Conservation (phyloP, 257 asterid genomes). For the Buddleja alternifolia region DNA sequence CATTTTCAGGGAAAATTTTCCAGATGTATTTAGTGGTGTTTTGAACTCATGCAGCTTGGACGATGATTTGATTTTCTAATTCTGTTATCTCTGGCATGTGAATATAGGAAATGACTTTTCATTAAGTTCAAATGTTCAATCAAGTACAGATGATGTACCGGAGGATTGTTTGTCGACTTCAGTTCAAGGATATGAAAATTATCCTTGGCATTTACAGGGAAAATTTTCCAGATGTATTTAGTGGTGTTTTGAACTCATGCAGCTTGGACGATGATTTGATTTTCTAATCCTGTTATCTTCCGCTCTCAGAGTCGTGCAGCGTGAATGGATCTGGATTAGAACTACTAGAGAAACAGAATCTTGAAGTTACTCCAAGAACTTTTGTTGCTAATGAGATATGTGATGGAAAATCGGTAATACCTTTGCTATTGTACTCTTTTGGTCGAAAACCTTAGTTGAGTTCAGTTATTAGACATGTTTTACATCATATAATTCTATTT, state of each 20-base stretch:
- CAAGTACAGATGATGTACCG: slow-evolving; percentile 7
- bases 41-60: slow-evolving; percentile 21
- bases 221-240: background rate
- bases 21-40: slow-evolving; percentile 5
- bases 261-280: slow-evolving; percentile 20
- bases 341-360: slow-evolving; percentile 45
- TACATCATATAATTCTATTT: slow-evolving; percentile 30
- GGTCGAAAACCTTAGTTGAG: slow-evolving; percentile 24
- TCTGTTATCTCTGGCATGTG: slow-evolving; percentile 19
- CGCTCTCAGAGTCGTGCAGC: slow-evolving; percentile 47
- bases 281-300: slow-evolving; percentile 23
- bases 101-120: slow-evolving; percentile 5
- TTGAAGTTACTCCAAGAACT: slow-evolving; percentile 53
- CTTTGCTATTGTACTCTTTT: slow-evolving; percentile 17
- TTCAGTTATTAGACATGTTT: slow-evolving; percentile 25
- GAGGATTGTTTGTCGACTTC: background rate
- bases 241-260: slow-evolving; percentile 15
- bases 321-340: slow-evolving; percentile 48
- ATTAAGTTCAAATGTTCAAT: background rate
- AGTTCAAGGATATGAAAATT: slow-evolving; percentile 18
- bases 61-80: slow-evolving; percentile 18
- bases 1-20: background rate
- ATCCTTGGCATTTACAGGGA: slow-evolving; percentile 4
- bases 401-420: slow-evolving; percentile 71
- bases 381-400: slow-evolving; percentile 67